Evolutionary conservation across 2,329 filamentous ascomycete genomes (phyloP).

Genomic region (Mycosphaerella arachidis): DNA sequence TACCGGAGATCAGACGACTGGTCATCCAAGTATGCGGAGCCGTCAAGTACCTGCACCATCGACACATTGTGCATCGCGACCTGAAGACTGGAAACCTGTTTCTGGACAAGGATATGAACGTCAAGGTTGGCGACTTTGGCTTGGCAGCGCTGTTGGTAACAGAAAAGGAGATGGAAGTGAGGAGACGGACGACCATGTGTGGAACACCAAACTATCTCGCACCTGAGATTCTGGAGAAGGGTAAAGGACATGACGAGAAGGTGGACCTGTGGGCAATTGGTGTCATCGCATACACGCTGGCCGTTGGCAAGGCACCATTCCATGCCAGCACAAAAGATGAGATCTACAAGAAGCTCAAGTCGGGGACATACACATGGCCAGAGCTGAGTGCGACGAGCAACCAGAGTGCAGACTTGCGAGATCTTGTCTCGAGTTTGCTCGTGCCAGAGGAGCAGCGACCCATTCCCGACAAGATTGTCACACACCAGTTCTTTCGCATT

Average conservation of each 20-base stretch:
- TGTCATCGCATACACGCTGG: slow-evolving; percentile 97
- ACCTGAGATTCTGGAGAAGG: slow-evolving; percentile 92
- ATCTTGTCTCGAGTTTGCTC: slow-evolving; percentile 71
- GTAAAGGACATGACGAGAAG: slow-evolving; percentile 93
- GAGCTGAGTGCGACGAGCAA: slow-evolving; percentile 60
- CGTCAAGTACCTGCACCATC: slow-evolving; percentile 94
- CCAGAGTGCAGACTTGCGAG: slow-evolving; percentile 72
- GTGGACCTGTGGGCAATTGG: slow-evolving; percentile 98
- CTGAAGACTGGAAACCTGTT: slow-evolving; percentile 98
- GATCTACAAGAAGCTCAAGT: slow-evolving; percentile 66
- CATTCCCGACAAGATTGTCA: slow-evolving; percentile 71
- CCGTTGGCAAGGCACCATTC: slow-evolving; percentile 93
- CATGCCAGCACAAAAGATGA: slow-evolving; percentile 86
- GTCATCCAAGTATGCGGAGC: slow-evolving; percentile 92
- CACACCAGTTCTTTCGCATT: slow-evolving; percentile 72
- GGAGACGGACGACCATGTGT: slow-evolving; percentile 84
- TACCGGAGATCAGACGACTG: slow-evolving; percentile 91
- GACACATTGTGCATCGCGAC: slow-evolving; percentile 94
- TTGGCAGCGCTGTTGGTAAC: slow-evolving; percentile 87
- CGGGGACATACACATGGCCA: slow-evolving; percentile 77
- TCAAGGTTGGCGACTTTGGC: slow-evolving; percentile 97
- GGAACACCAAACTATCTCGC: slow-evolving; percentile 98
- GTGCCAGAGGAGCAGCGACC: slow-evolving; percentile 71
- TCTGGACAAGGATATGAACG: slow-evolving; percentile 88
- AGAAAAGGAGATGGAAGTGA: slow-evolving; percentile 78